Percentiles rank a stretch among this genome's conserved stretches.
These are phyloP conservation scores for Furcasterigmium sp. DNA, from an alignment of 2,329 filamentous ascomycete species.

Conservation along the genomic window DNA sequence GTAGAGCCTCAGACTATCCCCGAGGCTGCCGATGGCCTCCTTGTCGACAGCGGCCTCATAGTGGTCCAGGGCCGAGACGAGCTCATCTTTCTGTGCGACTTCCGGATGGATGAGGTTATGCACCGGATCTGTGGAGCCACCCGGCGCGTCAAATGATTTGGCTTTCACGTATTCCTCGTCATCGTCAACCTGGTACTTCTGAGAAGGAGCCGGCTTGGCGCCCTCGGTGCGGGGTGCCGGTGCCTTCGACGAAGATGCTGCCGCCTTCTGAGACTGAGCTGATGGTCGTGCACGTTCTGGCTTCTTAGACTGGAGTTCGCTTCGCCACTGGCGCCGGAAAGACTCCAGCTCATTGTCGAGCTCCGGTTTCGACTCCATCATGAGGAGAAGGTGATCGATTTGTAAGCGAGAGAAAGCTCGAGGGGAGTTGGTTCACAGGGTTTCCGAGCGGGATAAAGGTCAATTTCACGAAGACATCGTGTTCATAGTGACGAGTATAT, in stretches of 20 bases:
- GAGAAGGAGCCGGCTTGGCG: conserved; percentile 5
- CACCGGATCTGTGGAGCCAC: neutral
- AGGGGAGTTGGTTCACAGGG: neutral
- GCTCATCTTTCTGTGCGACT: conserved; percentile 34
- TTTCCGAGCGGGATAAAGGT: neutral
- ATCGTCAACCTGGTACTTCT: conserved; percentile 19
- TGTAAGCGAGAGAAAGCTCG: neutral
- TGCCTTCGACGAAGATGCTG: conserved; percentile 15
- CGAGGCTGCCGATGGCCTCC: conserved; percentile 77
- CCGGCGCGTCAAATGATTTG: conserved; percentile 25
- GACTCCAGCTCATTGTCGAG: conserved; percentile 71
- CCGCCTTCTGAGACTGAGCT: conserved; percentile 16
- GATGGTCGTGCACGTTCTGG: conserved; percentile 6
- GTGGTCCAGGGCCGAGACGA: conserved; percentile 78
- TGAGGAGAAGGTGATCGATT: neutral
- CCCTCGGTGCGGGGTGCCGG: conserved; percentile 15
- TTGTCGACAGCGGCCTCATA: conserved; percentile 89
- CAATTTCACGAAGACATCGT: neutral
- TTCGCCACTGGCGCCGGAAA: conserved; percentile 81
- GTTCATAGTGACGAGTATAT: neutral
- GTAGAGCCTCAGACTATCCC: conserved; percentile 84
- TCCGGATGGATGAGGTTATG: conserved; percentile 8
- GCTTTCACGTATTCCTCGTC: conserved; percentile 29
- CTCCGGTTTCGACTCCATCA: conserved; percentile 18
- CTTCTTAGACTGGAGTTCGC: conserved; percentile 59